Evolutionary conservation across 2,329 filamentous ascomycete genomes (phyloP).

Genomic region (Diaporthe citriasiana): DNA sequence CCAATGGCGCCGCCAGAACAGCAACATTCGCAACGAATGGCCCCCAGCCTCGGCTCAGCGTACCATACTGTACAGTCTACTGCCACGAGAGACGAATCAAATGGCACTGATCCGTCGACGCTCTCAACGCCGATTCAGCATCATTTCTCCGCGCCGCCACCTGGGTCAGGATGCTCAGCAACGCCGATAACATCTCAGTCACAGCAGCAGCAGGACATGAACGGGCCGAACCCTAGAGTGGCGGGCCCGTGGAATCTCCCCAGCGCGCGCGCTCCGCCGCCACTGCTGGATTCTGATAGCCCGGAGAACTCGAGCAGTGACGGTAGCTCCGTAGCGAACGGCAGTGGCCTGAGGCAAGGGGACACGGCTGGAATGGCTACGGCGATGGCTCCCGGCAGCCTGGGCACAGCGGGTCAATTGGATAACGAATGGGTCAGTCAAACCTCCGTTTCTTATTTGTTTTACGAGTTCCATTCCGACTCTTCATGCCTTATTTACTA

Average conservation of each 20-base stretch:
- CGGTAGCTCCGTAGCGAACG: slow-evolving; percentile 51
- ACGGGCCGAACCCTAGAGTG: slow-evolving; percentile 55
- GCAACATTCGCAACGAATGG: slow-evolving; percentile 21
- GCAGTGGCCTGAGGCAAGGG: slow-evolving; percentile 34
- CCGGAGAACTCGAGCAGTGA: slow-evolving; percentile 59
- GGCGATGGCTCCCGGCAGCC: slow-evolving; percentile 7
- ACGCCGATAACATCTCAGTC: neutral
- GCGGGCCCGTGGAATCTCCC: slow-evolving; percentile 62
- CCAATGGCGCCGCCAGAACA: neutral
- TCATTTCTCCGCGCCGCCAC: neutral
- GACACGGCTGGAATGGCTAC: slow-evolving; percentile 4
- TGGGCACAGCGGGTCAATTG: neutral
- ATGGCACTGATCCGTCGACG: neutral
- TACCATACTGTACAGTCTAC: neutral
- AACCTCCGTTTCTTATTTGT: neutral
- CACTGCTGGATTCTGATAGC: slow-evolving; percentile 56
- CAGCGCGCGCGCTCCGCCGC: slow-evolving; percentile 49
- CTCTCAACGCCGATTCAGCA: neutral
- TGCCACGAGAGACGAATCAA: slow-evolving; percentile 16
- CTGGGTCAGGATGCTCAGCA: neutral
- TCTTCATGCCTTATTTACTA: neutral
- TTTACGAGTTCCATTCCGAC: neutral
- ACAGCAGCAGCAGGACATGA: slow-evolving; percentile 39
- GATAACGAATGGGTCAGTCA: slow-evolving; percentile 39
- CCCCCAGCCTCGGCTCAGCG: neutral